These are phyloP conservation scores for Phlebiopsis gigantea DNA, from an alignment of 768 basidiomycete genomes.

Conservation along the genomic window DNA sequence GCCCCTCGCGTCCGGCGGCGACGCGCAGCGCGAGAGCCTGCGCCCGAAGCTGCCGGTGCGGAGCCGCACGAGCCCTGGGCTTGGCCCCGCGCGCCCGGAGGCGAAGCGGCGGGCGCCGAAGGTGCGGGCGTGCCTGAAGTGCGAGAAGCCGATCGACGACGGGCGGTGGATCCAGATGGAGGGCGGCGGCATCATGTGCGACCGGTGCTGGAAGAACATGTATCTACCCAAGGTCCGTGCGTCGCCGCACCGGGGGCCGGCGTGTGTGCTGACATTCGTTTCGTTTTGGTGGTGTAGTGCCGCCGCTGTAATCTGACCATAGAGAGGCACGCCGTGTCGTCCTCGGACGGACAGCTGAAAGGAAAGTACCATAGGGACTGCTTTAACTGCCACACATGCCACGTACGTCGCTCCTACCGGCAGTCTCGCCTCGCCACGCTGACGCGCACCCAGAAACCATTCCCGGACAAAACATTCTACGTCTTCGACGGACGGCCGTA, in stretches of 20 bases:
- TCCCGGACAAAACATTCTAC: slow-evolving; percentile 90
- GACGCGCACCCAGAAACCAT: slow-evolving; percentile 56
- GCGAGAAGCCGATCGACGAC: slow-evolving; percentile 65
- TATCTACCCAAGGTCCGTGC: slow-evolving; percentile 81
- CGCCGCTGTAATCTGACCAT: slow-evolving; percentile 84
- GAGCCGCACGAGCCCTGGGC: slow-evolving; percentile 44
- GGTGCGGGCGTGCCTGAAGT: slow-evolving; percentile 52
- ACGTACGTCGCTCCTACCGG: slow-evolving; percentile 39
- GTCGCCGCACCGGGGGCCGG: not conserved
- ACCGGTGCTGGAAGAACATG: slow-evolving; percentile 93
- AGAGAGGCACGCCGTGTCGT: slow-evolving; percentile 87
- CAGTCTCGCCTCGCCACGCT: not conserved
- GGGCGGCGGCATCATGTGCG: slow-evolving; percentile 75
- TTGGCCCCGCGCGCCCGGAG: slow-evolving; percentile 29
- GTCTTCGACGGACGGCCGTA: slow-evolving; percentile 83
- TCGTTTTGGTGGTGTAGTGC: slow-evolving; percentile 54
- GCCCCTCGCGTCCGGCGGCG: slow-evolving; percentile 13
- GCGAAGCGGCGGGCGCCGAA: slow-evolving; percentile 18
- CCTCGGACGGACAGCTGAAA: slow-evolving; percentile 89
- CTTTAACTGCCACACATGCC: slow-evolving; percentile 83
- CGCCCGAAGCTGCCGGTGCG: slow-evolving; percentile 52
- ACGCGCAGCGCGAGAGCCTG: slow-evolving; percentile 45
- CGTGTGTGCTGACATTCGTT: slow-evolving; percentile 5
- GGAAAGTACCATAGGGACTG: slow-evolving; percentile 93
- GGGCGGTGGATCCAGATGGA: slow-evolving; percentile 80